phyloP scores from a whole-genome alignment of 1,284 basidiomycete genomes.

The Trametes sp. region DNA sequence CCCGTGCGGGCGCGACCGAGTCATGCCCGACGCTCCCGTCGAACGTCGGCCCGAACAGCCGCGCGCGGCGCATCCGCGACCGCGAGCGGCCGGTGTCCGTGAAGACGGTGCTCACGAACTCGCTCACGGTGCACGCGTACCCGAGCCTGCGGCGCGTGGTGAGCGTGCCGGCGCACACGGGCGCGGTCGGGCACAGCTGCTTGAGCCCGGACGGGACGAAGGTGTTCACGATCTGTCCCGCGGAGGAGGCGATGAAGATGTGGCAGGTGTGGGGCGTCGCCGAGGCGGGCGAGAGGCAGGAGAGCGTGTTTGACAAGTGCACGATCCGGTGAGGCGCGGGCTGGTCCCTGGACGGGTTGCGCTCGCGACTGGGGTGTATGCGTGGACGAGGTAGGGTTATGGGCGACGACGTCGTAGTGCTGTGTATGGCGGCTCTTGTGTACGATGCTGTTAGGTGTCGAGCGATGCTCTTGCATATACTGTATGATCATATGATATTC shows the following conservation, averaged over 20 bases:
- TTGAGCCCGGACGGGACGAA: conserved; percentile 47
- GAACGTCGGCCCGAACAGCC: conserved; percentile 24
- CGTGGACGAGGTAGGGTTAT: not conserved
- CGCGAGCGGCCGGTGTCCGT: conserved; percentile 33
- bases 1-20: conserved; percentile 30
- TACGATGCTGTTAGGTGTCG: conserved; percentile 17
- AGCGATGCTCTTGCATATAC: conserved; percentile 7
- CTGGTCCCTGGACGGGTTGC: not conserved
- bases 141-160: conserved; percentile 45
- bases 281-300: conserved; percentile 35
- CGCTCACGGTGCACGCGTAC: conserved; percentile 56
- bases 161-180: conserved; percentile 45
- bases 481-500: conserved; percentile 1
- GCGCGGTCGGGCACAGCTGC: conserved; percentile 46
- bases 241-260: conserved; percentile 53
- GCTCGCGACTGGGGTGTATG: not conserved
- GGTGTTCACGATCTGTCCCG: conserved; percentile 48
- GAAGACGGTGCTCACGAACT: conserved; percentile 53
- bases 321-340: conserved; percentile 33
- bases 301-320: conserved; percentile 41
- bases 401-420: not conserved
- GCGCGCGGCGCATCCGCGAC: conserved; percentile 22
- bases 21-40: conserved; percentile 28
- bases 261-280: conserved; percentile 48
- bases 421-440: conserved; percentile 11